These are phyloP conservation scores for Podaxis sp. DNA, from an alignment of 768 basidiomycete genomes.

Conservation along the genomic window DNA sequence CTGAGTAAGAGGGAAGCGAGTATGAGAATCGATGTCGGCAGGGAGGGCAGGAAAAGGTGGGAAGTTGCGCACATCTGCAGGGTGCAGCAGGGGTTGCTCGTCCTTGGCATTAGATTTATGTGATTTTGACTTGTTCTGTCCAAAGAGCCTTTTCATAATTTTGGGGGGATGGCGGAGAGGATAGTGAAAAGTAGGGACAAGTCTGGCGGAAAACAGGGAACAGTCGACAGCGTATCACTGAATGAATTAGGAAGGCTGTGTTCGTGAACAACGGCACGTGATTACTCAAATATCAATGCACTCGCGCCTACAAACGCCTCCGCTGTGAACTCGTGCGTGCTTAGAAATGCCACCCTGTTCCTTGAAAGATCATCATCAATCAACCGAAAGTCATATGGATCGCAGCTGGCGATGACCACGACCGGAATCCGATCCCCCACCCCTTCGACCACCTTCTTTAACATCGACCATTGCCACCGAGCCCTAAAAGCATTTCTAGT, in stretches of 20 bases:
- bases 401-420: constrained; percentile 58
- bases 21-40: constrained; percentile 1
- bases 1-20: neutral
- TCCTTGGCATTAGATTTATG: constrained; percentile 34
- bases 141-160: constrained; percentile 63
- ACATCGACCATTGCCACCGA: constrained; percentile 49
- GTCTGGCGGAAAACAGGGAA: neutral
- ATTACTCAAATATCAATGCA: constrained; percentile 40
- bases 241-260: constrained; percentile 16
- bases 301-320: constrained; percentile 48
- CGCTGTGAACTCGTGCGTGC: constrained; percentile 60
- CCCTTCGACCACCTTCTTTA: constrained; percentile 24
- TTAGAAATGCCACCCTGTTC: constrained; percentile 38
- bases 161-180: neutral
- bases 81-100: constrained; percentile 1
- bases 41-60: neutral
- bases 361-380: constrained; percentile 18
- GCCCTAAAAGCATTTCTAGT: constrained; percentile 56
- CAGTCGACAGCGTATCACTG: neutral
- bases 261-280: neutral
- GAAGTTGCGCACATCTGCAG: constrained; percentile 28
- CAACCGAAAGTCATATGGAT: constrained; percentile 59
- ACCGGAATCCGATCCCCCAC: constrained; percentile 27
- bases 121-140: constrained; percentile 43
- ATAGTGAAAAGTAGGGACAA: neutral